Evolutionary conservation across 441 rosid genomes (phyloP).

Genomic region (Pelargonium fulgidum): DNA sequence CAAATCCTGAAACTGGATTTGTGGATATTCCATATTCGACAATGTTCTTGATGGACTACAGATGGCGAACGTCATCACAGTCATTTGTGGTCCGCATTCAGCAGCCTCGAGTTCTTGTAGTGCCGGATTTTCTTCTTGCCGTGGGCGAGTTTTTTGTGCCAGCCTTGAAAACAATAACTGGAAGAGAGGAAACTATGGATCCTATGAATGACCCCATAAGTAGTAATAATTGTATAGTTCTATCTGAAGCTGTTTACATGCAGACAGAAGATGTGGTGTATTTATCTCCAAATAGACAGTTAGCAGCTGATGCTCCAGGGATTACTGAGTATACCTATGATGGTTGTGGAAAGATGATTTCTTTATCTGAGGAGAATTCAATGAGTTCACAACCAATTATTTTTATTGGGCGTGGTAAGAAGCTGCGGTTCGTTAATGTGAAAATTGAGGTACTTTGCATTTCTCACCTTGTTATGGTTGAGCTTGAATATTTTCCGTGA

Average conservation of each 20-base stretch:
- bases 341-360: constrained; percentile 78
- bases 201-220: constrained; percentile 90
- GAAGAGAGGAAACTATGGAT: constrained; percentile 89
- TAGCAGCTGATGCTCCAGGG: constrained; percentile 75
- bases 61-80: constrained; percentile 87
- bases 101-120: constrained; percentile 95
- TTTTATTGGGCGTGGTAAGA: constrained; percentile 86
- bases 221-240: constrained; percentile 60
- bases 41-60: constrained; percentile 91
- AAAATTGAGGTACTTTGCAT: constrained; percentile 72
- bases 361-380: constrained; percentile 52
- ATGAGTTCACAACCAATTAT: constrained; percentile 62
- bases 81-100: constrained; percentile 84
- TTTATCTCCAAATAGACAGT: constrained; percentile 73
- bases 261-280: constrained; percentile 79
- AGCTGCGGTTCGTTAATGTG: constrained; percentile 77
- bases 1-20: constrained; percentile 39
- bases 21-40: constrained; percentile 66
- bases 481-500: background rate
- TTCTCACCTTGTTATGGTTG: background rate
- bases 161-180: constrained; percentile 76
- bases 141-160: constrained; percentile 97
- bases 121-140: constrained; percentile 94
- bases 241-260: constrained; percentile 54
- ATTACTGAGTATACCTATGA: constrained; percentile 84